Percentiles rank a stretch among this genome's conserved stretches.
Conservation (phyloP, 2,329 filamentous ascomycete species). For the Monosporascus sp. region DNA sequence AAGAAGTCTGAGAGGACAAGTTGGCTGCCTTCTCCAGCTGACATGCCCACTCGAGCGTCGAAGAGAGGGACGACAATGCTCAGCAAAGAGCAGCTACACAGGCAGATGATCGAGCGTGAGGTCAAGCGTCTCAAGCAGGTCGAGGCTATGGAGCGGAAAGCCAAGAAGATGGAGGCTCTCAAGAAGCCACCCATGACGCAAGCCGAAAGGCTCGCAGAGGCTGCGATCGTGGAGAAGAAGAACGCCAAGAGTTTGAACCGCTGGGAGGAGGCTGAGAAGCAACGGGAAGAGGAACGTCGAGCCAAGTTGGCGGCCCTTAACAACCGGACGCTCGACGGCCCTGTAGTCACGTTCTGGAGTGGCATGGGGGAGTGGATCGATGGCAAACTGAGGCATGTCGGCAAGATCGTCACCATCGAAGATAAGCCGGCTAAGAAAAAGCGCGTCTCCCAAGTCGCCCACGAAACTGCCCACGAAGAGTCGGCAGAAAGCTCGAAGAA, state of each 20-base stretch:
- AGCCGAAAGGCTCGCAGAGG: conserved; percentile 76
- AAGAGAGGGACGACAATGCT: conserved; percentile 53
- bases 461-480: conserved; percentile 17
- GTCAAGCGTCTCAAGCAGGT: conserved; percentile 66
- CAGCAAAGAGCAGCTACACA: conserved; percentile 59
- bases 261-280: conserved; percentile 91
- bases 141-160: conserved; percentile 60
- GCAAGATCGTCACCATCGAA: conserved; percentile 59
- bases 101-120: conserved; percentile 70
- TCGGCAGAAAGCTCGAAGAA: conserved; percentile 13
- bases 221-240: conserved; percentile 74
- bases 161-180: conserved; percentile 65
- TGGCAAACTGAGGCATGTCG: conserved; percentile 67
- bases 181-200: conserved; percentile 84
- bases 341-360: conserved; percentile 90
- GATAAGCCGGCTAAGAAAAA: conserved; percentile 53
- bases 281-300: conserved; percentile 76
- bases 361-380: conserved; percentile 80
- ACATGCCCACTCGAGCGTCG: conserved; percentile 55
- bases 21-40: conserved; percentile 51
- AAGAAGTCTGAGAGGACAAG: conserved; percentile 57
- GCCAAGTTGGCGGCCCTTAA: conserved; percentile 83
- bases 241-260: conserved; percentile 88
- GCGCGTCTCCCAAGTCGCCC: conserved; percentile 31
- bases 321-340: conserved; percentile 79